Percentiles rank a stretch among this genome's conserved stretches.
These are phyloP conservation scores for Austroboletus novae-zelandiae DNA, from an alignment of 1,284 basidiomycete species.

Conservation along the genomic window DNA sequence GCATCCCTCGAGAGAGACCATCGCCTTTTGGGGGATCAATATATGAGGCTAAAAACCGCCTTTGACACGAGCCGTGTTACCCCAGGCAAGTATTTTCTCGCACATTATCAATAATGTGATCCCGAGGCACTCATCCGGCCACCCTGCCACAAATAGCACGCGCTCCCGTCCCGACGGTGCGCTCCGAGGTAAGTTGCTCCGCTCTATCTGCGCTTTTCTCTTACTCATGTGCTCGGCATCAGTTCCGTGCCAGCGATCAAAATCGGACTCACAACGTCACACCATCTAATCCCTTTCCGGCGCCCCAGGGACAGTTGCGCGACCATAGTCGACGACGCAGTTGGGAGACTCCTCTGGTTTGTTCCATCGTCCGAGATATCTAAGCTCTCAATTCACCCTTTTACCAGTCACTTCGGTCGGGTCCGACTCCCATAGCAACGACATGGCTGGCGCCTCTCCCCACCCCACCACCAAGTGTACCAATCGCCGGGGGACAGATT, in stretches of 20 bases:
- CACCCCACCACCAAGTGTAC: constrained; percentile 23
- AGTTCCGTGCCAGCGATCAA: constrained; percentile 9
- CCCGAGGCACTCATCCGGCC: not conserved
- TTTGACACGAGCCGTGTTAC: constrained; percentile 1
- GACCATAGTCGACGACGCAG: constrained; percentile 8
- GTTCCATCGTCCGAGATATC: constrained; percentile 1
- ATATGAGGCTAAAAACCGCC: constrained; percentile 16
- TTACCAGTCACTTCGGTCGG: constrained; percentile 14
- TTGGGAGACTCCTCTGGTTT: constrained; percentile 23
- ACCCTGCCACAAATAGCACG: constrained; percentile 2
- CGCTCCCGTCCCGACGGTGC: constrained; percentile 4
- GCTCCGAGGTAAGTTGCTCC: constrained; percentile 12
- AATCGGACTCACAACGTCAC: not conserved
- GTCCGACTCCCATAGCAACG: constrained; percentile 9
- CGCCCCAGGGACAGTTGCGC: constrained; percentile 4
- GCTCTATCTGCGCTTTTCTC: not conserved
- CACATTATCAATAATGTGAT: not conserved
- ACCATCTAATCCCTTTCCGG: constrained; percentile 6
- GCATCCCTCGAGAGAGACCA: constrained; percentile 22
- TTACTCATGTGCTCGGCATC: not conserved
- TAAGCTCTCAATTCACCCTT: constrained; percentile 4
- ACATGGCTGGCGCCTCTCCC: constrained; percentile 20
- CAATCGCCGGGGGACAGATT: constrained; percentile 3
- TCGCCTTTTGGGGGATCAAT: constrained; percentile 23
- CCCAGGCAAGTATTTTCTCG: not conserved